These are phyloP conservation scores for Hypoxylon sp. DNA, from an alignment of 2,329 filamentous ascomycete genomes.

Conservation along the genomic window DNA sequence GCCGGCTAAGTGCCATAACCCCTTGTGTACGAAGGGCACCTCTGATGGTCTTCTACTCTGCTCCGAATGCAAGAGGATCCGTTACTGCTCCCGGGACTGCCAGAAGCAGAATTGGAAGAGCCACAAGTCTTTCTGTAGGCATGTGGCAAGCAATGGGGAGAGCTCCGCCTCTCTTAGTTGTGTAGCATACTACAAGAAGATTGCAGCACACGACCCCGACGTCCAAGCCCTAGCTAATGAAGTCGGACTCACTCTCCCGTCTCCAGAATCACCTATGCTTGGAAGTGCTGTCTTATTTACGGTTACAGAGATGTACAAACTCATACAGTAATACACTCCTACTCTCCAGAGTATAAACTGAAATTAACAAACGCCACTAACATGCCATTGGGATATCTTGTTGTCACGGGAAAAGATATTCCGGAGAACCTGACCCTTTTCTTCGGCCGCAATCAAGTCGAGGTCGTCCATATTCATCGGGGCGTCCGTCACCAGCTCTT, in stretches of 20 bases:
- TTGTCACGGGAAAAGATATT: slow-evolving; percentile 30
- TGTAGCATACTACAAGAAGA: slow-evolving; percentile 26
- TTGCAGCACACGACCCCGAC: slow-evolving; percentile 31
- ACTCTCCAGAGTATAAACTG: not conserved
- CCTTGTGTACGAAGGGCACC: slow-evolving; percentile 26
- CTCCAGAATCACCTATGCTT: not conserved
- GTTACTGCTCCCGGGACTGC: slow-evolving; percentile 49
- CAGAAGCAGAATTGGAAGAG: slow-evolving; percentile 47
- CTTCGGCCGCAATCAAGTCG: slow-evolving; percentile 39
- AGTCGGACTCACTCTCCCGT: slow-evolving; percentile 16
- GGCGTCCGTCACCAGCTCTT: slow-evolving; percentile 12
- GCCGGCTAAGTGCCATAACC: slow-evolving; percentile 16
- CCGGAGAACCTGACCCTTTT: slow-evolving; percentile 38
- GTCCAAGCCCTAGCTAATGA: slow-evolving; percentile 24
- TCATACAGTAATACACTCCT: slow-evolving; percentile 3
- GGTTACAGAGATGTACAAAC: too few species aligned
- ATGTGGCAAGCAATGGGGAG: slow-evolving; percentile 22
- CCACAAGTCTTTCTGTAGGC: slow-evolving; percentile 47
- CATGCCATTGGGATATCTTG: slow-evolving; percentile 20
- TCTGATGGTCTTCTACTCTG: slow-evolving; percentile 29
- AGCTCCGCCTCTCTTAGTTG: slow-evolving; percentile 22
- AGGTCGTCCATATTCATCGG: not conserved
- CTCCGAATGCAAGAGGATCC: slow-evolving; percentile 38
- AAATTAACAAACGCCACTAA: slow-evolving; percentile 13
- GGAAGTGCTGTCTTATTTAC: too few species aligned